Evolutionary conservation across 768 basidiomycete genomes (phyloP).

Genomic region (Leccinum incarnatum): DNA sequence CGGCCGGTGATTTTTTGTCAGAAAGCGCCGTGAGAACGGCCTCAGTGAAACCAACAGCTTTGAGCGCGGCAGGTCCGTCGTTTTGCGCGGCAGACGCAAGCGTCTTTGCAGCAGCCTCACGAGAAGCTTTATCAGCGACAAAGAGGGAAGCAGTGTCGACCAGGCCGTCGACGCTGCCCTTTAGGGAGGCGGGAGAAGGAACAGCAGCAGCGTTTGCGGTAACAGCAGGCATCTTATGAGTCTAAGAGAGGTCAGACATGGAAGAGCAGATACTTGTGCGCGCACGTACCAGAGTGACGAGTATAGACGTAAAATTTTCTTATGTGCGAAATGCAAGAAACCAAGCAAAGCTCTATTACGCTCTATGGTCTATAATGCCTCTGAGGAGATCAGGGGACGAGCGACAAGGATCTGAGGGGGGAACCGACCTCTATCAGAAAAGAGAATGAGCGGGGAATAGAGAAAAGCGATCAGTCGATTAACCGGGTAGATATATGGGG

Average conservation of each 20-base stretch:
- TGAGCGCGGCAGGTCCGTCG: conserved; percentile 77
- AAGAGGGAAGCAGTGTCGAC: conserved; percentile 78
- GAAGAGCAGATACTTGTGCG: neutral
- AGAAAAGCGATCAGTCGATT: conserved; percentile 2
- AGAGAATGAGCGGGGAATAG: conserved; percentile 32
- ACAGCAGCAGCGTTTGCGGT: conserved; percentile 58
- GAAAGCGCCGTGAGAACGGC: conserved; percentile 79
- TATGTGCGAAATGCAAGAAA: conserved; percentile 40
- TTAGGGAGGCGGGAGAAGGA: conserved; percentile 68
- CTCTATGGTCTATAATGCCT: conserved; percentile 45
- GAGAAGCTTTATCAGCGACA: conserved; percentile 78
- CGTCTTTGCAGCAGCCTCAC: conserved; percentile 64
- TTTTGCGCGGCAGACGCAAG: conserved; percentile 78
- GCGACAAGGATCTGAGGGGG: neutral
- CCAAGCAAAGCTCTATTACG: conserved; percentile 62
- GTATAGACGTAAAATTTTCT: conserved; percentile 33
- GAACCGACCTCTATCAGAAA: conserved; percentile 34
- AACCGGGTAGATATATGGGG: conserved; percentile 17
- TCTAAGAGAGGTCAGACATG: conserved; percentile 33
- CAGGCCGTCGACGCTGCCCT: conserved; percentile 62
- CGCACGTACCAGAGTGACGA: conserved; percentile 41
- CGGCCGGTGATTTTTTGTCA: conserved; percentile 94
- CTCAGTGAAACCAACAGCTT: conserved; percentile 64
- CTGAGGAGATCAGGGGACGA: conserved; percentile 5
- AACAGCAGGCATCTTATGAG: conserved; percentile 76